Base-by-base conservation (phyloP, 306 rosid species). In the Quercus robur region DNA sequence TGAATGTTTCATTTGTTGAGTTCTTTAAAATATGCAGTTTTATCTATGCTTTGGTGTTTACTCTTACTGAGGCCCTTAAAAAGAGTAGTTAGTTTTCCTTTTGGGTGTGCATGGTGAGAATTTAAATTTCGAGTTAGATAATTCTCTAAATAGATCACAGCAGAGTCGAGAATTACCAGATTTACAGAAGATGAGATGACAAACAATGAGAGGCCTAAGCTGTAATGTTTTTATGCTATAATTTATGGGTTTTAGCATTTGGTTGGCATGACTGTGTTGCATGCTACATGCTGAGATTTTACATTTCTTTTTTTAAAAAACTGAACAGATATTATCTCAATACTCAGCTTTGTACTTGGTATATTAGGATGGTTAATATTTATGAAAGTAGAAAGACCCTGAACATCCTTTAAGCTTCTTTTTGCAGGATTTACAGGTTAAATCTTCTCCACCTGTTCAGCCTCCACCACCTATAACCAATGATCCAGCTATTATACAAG, bases 401-500 rank as follows among this genome's bases (percentile, higher is more conserved):
- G 31, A 67, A 75, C 54, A 81, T 80, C 66, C 66, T 33, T 46
- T 33, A 23, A 61, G 70, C 62, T 76, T 76, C 73, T 74, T 62
- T 75, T 19, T 80, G 81, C 91, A 92, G 97, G 97, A 93, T 91
- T 87, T 93, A 83, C 97, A 91, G 89, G 97, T 93, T 74, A 93
- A 93, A 79, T 89, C 97, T 49, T 89, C 97, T 74, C 97, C 97
- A 74, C 91, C 97, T 74, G 82, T 80, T 76, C 94, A 88, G 82
- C 90, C 97, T 78, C 73, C 90, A 59, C 88, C 89, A 56, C 87
- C 79, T 69, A 83, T 89, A 57, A 93, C 89, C 83, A 87, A 83
- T 85, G 97, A 93, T 84, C 97, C 97, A 23, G 97, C 97, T 67
- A 93, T 93, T 84, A 93, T 93, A 68, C 97, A 90, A 91, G 97